Percentiles rank a stretch among this genome's conserved stretches.
phyloP scores from a whole-genome alignment of 192 early-diverging fungal genomes.

The Anaeromyces robustus region DNA sequence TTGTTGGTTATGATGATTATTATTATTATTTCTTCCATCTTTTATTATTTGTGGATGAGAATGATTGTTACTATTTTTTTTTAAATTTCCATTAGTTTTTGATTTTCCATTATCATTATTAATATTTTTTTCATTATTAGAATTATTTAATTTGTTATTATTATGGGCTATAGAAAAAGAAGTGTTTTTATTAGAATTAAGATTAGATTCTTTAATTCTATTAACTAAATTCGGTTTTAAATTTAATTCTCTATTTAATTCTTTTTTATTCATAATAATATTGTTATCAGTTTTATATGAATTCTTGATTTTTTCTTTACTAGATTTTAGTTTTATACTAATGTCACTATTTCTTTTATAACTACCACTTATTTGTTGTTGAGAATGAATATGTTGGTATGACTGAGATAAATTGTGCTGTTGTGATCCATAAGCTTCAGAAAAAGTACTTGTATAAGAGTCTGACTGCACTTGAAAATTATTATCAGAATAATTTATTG shows the following conservation, averaged over 20 bases:
- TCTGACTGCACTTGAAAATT: neutral
- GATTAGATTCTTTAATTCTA: neutral
- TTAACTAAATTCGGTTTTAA: neutral
- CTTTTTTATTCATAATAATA: neutral
- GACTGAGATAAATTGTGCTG: neutral
- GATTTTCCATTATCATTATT: neutral
- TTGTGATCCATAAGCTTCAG: neutral
- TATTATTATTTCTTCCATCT: neutral
- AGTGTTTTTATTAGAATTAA: neutral
- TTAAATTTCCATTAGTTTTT: neutral
- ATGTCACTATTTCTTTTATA: neutral
- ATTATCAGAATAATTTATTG: neutral
- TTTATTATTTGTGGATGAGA: neutral
- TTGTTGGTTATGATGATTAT: neutral
- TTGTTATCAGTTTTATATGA: neutral
- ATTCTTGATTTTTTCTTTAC: neutral
- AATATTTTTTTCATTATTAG: neutral
- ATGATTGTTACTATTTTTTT: neutral
- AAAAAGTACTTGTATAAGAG: neutral
- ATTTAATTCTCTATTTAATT: neutral
- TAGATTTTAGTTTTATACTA: neutral
- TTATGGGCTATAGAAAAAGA: neutral
- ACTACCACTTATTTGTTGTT: neutral
- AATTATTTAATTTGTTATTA: neutral
- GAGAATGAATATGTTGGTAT: neutral